Evolutionary conservation across 1,139 yeast genomes (phyloP).

Genomic region (Yarrowia galli): DNA sequence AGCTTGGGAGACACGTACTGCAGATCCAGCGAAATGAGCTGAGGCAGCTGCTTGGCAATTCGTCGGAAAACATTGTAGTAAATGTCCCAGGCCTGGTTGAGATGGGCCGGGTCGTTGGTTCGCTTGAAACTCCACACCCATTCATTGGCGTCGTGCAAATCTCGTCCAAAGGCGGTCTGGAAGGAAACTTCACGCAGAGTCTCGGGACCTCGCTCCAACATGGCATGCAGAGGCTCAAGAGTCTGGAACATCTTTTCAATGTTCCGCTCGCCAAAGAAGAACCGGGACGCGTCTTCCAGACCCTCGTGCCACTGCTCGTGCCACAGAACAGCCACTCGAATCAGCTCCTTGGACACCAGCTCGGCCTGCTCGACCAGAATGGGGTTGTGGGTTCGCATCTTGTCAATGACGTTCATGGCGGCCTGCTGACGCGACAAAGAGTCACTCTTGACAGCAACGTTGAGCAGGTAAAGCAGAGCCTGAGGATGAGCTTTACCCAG

Average conservation of each 20-base stretch:
- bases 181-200: conserved; percentile 93
- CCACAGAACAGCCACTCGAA: conserved; percentile 95
- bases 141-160: conserved; percentile 88
- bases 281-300: conserved; percentile 92
- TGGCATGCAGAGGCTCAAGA: conserved; percentile 84
- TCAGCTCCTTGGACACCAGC: conserved; percentile 89
- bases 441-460: conserved; percentile 95
- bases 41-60: conserved; percentile 87
- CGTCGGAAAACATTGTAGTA: conserved; percentile 93
- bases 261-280: conserved; percentile 93
- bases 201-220: conserved; percentile 86
- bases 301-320: conserved; percentile 99
- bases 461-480: conserved; percentile 91
- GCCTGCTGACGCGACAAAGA: conserved; percentile 89
- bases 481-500: conserved; percentile 97
- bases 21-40: conserved; percentile 81
- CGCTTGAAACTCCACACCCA: conserved; percentile 89
- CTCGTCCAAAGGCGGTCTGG: conserved; percentile 92
- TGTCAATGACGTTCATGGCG: conserved; percentile 88
- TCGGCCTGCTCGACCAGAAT: conserved; percentile 89
- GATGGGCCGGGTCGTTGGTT: conserved; percentile 83
- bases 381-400: conserved; percentile 89
- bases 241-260: conserved; percentile 94
- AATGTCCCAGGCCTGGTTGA: conserved; percentile 98
- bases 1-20: conserved; percentile 91